Evolutionary conservation across 805 yeast genomes (phyloP), one percentile per base, ranked within the genome.

Genomic region (Yarrowia keelungensis): DNA sequence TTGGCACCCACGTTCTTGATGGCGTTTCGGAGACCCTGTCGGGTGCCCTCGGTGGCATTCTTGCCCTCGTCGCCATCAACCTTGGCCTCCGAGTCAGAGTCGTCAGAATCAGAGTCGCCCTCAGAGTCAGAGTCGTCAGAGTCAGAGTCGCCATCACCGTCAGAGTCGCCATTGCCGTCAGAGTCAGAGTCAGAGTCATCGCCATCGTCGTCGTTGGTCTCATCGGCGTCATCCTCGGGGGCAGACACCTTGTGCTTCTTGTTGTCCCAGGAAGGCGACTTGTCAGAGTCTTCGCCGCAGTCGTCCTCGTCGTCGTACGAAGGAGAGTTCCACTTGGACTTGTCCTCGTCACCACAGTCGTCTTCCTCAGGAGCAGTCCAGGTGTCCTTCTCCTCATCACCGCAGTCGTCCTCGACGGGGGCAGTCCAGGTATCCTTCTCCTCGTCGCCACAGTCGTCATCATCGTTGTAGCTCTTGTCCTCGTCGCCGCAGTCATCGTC

Each of bases 1-100:
- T 59, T 59, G 50, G 65, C 65, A 19, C 65, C 65, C 5, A 59
- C 65, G 42, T 35, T 59, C 51, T 45, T 43, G 65, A 59, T 32
- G 35, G 65, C 65, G 42, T 45, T 59, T 16, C 51, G 39, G 4
- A 59, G 41, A 43, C 65, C 51, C 51, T 45, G 51, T 3, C 65
- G 65, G 3, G 50, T 14, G 16, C 65, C 65, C 35, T 56, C 62
- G 43, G 49, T 56, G 62, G 46, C 22, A n/a, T 59, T 43, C 51
- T 59, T 59, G 65, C 38, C 43, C 19, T 35, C 65, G 9, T 45
- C 65, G n/a, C 38, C 50, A 42, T 58, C 65, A 26, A 15, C 38
- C 61, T 54, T 54, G 61, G 32, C 41, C 16, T 59, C 53, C 5
- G 66, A 45, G 66, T 46, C 43, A 9, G 42, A 50, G 46, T 45